Evolutionary conservation across 352 stramenopile species (phyloP).

Genomic region (Pythium brassicae): DNA sequence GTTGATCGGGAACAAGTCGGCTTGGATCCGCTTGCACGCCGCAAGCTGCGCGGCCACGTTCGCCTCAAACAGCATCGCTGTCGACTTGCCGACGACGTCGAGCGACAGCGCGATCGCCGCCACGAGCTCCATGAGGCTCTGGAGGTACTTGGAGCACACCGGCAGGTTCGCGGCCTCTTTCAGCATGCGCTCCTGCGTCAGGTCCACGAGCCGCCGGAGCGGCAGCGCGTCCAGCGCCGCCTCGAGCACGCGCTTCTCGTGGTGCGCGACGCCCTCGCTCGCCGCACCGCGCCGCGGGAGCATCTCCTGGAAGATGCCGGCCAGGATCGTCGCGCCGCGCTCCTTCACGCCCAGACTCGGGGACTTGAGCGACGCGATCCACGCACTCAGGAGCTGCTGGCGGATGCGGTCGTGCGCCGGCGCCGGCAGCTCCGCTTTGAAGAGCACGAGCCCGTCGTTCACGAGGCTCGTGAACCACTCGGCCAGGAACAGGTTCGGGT

Average conservation of each 20-base stretch:
- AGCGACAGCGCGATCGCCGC: slow-evolving; percentile 61
- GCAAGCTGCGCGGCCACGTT: slow-evolving; percentile 33
- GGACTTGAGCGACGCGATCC: slow-evolving; percentile 78
- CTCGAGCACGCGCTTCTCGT: slow-evolving; percentile 28
- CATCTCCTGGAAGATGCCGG: slow-evolving; percentile 74
- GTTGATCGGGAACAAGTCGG: slow-evolving; percentile 63
- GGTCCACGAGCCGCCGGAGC: slow-evolving; percentile 58
- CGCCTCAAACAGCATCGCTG: slow-evolving; percentile 44
- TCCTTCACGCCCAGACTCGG: slow-evolving; percentile 86
- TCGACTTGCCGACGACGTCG: slow-evolving; percentile 39
- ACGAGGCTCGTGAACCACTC: slow-evolving; percentile 83
- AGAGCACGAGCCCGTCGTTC: slow-evolving; percentile 46
- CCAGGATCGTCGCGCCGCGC: slow-evolving; percentile 71
- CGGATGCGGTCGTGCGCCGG: slow-evolving; percentile 47
- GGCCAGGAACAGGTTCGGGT: slow-evolving; percentile 83
- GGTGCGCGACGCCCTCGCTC: slow-evolving; percentile 4
- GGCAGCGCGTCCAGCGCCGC: slow-evolving; percentile 50
- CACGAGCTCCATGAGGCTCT: slow-evolving; percentile 83
- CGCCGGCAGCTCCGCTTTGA: slow-evolving; percentile 35
- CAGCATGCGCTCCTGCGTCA: slow-evolving; percentile 70
- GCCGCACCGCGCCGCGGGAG: slow-evolving; percentile 34
- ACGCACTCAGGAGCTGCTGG: slow-evolving; percentile 71
- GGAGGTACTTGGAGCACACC: slow-evolving; percentile 80
- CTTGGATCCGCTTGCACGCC: slow-evolving; percentile 59
- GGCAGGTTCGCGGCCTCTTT: slow-evolving; percentile 75